phyloP scores from a whole-genome alignment of 2,329 filamentous ascomycete species.

The Diaporthe citri region DNA sequence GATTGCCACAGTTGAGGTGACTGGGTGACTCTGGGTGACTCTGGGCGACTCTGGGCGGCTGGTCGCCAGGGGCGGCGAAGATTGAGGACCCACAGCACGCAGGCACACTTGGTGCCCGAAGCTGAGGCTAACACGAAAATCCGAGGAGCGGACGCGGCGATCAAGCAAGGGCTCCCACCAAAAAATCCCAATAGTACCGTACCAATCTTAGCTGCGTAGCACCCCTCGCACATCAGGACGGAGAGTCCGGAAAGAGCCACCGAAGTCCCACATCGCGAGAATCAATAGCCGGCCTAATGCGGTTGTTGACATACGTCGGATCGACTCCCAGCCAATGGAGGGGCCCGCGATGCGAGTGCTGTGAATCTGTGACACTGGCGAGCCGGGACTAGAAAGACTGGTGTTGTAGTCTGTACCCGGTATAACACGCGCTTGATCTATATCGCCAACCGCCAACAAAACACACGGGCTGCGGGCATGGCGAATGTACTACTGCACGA shows the following conservation, averaged over 20 bases:
- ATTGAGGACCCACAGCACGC: constrained; percentile 24
- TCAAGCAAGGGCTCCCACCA: constrained; percentile 7
- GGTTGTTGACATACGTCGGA: constrained; percentile 17
- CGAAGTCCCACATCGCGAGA: constrained; percentile 22
- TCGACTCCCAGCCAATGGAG: constrained; percentile 1
- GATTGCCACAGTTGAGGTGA: constrained; percentile 17
- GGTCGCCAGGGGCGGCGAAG: constrained; percentile 6
- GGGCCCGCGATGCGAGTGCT: background rate
- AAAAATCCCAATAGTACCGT: background rate
- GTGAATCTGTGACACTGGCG: constrained; percentile 27
- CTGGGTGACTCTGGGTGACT: background rate
- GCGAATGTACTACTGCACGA: background rate
- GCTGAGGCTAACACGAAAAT: constrained; percentile 2
- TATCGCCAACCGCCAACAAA: background rate
- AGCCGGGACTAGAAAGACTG: background rate
- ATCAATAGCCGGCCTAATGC: background rate
- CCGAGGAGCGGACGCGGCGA: constrained; percentile 11
- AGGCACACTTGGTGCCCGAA: constrained; percentile 27
- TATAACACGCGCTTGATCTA: constrained; percentile 16
- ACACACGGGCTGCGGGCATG: background rate
- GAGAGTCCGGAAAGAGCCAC: constrained; percentile 20
- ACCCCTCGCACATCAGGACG: background rate
- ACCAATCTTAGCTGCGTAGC: background rate
- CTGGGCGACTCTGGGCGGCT: background rate
- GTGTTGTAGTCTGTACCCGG: constrained; percentile 2